A percentile compares a stretch with the other conserved stretches of the same genome.
phyloP scores from a whole-genome alignment of 345 rosid species.

The Gossypium australe region DNA sequence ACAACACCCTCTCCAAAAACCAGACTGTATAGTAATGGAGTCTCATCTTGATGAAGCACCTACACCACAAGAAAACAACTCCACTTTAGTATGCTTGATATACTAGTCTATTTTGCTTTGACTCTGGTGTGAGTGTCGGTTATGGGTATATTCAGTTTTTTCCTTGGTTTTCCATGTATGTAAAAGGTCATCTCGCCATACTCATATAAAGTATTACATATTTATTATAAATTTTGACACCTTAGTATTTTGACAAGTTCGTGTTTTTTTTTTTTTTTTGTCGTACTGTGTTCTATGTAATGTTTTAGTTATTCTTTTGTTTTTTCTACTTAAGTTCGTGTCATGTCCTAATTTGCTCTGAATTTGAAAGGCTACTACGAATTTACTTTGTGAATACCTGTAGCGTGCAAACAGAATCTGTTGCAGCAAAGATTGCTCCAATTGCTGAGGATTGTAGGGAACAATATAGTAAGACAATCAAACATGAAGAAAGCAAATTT shows the following conservation, averaged over 20 bases:
- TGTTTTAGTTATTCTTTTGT: neutral
- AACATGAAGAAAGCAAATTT: neutral
- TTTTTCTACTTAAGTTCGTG: neutral
- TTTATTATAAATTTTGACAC: too few relatives aligned
- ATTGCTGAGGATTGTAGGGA: conserved; percentile 56
- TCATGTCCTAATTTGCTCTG: neutral
- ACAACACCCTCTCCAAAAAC: conserved; percentile 99
- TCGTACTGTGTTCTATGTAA: neutral
- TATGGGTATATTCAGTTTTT: neutral
- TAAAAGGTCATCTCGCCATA: neutral
- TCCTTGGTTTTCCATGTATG: neutral
- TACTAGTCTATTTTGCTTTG: neutral
- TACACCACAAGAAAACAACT: conserved; percentile 32
- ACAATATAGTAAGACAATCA: conserved; percentile 16
- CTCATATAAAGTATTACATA: neutral
- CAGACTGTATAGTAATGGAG: conserved; percentile 92
- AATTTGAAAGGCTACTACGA: conserved; percentile 7
- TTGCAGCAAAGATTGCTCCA: conserved; percentile 97
- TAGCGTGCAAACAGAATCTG: conserved; percentile 98
- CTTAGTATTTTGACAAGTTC: neutral
- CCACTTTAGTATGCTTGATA: conserved; percentile 1
- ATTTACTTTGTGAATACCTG: conserved; percentile 48
- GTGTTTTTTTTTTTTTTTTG: neutral
- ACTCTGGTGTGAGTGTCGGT: neutral
- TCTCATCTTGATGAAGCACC: conserved; percentile 97